Percentiles rank a stretch among this genome's conserved stretches.
Conservation (phyloP, 139 green algal genomes). For the Diplosphaera chodatii region DNA sequence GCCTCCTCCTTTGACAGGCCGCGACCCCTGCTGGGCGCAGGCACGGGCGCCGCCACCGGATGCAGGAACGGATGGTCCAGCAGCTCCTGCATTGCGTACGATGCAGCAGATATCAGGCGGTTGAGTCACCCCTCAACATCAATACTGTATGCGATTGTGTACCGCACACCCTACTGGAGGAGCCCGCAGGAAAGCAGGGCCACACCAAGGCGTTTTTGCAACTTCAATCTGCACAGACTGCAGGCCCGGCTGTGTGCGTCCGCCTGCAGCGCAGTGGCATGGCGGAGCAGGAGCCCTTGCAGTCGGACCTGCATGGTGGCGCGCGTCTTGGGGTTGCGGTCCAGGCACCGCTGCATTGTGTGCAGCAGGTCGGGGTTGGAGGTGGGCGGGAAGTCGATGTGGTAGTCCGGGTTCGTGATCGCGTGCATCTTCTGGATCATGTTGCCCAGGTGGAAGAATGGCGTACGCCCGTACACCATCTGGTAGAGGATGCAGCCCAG, state of each 20-base stretch:
- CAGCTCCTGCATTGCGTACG: slow-evolving; percentile 77
- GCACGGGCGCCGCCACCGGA: slow-evolving; percentile 21
- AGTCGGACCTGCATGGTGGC: slow-evolving; percentile 69
- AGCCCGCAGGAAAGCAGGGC: too few relatives aligned
- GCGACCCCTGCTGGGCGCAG: neutral
- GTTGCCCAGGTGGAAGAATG: slow-evolving; percentile 70
- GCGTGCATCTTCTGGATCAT: slow-evolving; percentile 95
- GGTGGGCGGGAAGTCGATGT: slow-evolving; percentile 56
- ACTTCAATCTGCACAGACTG: too few relatives aligned
- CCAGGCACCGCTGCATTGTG: slow-evolving; percentile 76
- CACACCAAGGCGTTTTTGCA: too few relatives aligned
- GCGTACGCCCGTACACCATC: slow-evolving; percentile 88
- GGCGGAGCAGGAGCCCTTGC: slow-evolving; percentile 81
- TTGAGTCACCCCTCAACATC: too few relatives aligned
- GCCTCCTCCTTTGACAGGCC: slow-evolving; percentile 57
- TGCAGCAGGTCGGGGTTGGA: slow-evolving; percentile 61
- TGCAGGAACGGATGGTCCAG: slow-evolving; percentile 83
- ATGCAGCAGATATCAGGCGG: too few relatives aligned
- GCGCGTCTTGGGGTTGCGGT: slow-evolving; percentile 69
- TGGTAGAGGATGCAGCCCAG: slow-evolving; percentile 97
- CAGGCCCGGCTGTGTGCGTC: too few relatives aligned
- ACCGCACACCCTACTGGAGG: too few relatives aligned
- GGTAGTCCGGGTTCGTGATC: slow-evolving; percentile 70
- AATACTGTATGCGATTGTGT: too few relatives aligned
- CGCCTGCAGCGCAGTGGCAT: too few relatives aligned